phyloP scores from a whole-genome alignment of 768 basidiomycete species.

The Serendipita vermifera region DNA sequence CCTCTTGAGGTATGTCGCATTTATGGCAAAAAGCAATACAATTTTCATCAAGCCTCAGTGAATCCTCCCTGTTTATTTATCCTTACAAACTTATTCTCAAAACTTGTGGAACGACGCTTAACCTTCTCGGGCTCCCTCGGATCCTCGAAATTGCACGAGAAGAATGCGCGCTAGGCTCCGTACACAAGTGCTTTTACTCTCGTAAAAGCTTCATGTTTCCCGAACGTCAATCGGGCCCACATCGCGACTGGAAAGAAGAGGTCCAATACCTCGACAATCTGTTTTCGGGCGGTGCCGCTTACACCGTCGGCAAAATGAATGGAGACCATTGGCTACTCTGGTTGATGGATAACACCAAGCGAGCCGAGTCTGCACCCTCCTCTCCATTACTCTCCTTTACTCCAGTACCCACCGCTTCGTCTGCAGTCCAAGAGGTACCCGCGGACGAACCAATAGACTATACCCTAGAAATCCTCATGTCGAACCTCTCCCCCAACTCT shows the following conservation, averaged over 20 bases:
- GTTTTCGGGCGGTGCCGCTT: constrained; percentile 81
- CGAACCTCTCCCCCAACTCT: constrained; percentile 63
- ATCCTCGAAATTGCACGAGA: constrained; percentile 84
- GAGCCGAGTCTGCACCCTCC: constrained; percentile 28
- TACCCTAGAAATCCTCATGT: constrained; percentile 98
- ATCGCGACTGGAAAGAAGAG: constrained; percentile 87
- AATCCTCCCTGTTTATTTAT: constrained; percentile 92
- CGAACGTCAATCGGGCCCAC: constrained; percentile 84
- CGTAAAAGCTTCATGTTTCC: constrained; percentile 99
- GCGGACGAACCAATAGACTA: constrained; percentile 46
- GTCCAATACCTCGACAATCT: constrained; percentile 83
- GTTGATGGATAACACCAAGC: constrained; percentile 44
- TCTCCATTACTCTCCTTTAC: constrained; percentile 18
- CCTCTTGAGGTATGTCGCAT: constrained; percentile 64
- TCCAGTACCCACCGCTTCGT: constrained; percentile 15
- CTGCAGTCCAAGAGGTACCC: constrained; percentile 9
- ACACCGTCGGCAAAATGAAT: constrained; percentile 95
- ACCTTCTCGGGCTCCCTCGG: constrained; percentile 85
- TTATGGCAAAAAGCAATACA: constrained; percentile 9
- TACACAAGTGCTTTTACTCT: constrained; percentile 93
- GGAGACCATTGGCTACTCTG: constrained; percentile 98
- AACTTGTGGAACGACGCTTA: constrained; percentile 97
- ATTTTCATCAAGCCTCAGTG: constrained; percentile 37
- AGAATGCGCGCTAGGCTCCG: constrained; percentile 49
- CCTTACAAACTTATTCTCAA: constrained; percentile 95